A percentile compares a stretch with the other conserved stretches of the same genome.
Conservation (phyloP, 208 protist genomes). For the Crithidia fasciculata region DNA sequence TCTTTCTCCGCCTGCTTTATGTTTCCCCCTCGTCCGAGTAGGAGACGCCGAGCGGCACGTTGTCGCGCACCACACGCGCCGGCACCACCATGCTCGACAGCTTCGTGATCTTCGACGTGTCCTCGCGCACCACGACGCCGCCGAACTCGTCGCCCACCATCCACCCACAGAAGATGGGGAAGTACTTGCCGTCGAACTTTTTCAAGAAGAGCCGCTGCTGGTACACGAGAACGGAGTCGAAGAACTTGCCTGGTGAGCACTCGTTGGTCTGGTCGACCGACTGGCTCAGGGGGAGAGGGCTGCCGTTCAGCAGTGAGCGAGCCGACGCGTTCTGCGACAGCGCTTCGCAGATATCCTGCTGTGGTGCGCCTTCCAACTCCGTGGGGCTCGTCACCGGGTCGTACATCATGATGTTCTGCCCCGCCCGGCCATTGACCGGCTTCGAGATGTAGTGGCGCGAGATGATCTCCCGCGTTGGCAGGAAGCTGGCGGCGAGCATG, state of each 20-base stretch:
- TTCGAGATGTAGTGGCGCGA: conserved; percentile 68
- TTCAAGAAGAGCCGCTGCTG: conserved; percentile 73
- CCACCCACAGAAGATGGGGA: conserved; percentile 86
- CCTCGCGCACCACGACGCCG: conserved; percentile 78
- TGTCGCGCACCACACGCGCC: conserved; percentile 60
- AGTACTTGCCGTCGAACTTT: conserved; percentile 76
- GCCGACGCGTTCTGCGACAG: conserved; percentile 14
- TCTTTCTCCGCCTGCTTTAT: no score
- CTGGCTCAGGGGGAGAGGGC: conserved; percentile 24
- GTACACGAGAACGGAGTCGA: conserved; percentile 72
- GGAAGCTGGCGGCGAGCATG: conserved; percentile 71
- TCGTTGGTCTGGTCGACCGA: conserved; percentile 62
- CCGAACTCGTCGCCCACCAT: conserved; percentile 71
- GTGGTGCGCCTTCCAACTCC: conserved; percentile 38
- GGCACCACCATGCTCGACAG: conserved; percentile 67
- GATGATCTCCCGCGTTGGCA: conserved; percentile 60
- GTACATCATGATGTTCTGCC: conserved; percentile 81
- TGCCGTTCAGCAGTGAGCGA: conserved; percentile 22
- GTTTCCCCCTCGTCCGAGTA: conserved; percentile 29
- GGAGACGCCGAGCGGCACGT: conserved; percentile 22
- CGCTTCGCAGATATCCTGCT: conserved; percentile 21
- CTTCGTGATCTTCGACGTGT: conserved; percentile 83
- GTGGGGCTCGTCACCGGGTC: conserved; percentile 54
- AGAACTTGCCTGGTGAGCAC: conserved; percentile 60
- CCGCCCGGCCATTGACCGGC: conserved; percentile 78